Evolutionary conservation across 192 early-diverging fungal species (phyloP), one percentile per base, ranked within the genome.

Genomic region (Dimargaris xerosporica): DNA sequence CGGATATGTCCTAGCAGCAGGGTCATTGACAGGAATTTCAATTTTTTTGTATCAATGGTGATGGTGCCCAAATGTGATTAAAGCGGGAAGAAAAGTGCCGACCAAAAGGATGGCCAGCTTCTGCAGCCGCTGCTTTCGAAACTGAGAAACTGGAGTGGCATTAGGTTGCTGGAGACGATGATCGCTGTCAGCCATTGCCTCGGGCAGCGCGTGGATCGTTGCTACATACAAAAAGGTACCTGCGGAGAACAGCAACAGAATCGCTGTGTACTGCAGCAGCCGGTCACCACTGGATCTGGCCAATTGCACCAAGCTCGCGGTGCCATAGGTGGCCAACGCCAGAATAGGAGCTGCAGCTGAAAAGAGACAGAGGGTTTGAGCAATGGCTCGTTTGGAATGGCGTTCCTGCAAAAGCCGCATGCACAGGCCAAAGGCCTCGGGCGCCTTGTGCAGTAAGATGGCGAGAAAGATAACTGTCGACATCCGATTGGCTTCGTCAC

Each of bases 361-460:
- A 68, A 98, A 95, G 29, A 87, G 71, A 10, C 83, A 69, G 30
- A 98, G 76, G 64, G 91, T 86, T 29, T 85, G 74, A 31, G 83
- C 79, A 50, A 93, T 80, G 56, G 78, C 78, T 17, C 77, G 74
- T 41, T 73, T 70, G 10, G 79, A 75, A 61, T 81, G 73, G 4
- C 90, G 85, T 59, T 90, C 83, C 62, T 82, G 77, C 56, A 95
- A 73, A 21, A 98, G 75, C n/a, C 89, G 86, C 0, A 90, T 93
- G 21, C 87, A 78, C 11, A 98, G 77, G 0, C 91, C 93, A 71
- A 98, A 93, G 0, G 94, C 91, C 7, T 89, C 83, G 1, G 94
- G 94, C 7, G 91, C 92, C 72, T 98, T 98, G 79, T 98, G 94
- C 30, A 98, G 73, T 79, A 95, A 87, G 62, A 98, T 90, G 5